phyloP scores from a whole-genome alignment of 495 filamentous ascomycete genomes.

The Acidomyces sp. region DNA sequence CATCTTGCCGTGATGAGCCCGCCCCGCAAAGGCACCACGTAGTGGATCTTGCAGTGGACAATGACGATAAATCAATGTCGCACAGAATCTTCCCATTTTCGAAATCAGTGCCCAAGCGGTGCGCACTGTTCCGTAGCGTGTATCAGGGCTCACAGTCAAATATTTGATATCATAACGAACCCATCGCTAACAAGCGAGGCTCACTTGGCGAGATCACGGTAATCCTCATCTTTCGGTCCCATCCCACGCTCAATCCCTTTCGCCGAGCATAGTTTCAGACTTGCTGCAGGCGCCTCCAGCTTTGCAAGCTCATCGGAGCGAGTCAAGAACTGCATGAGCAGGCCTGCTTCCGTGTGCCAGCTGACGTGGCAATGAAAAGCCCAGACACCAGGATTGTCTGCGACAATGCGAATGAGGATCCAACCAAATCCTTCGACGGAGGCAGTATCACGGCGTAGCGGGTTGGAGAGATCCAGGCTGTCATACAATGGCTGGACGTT shows the following conservation, averaged over 20 bases:
- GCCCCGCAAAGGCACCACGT: no score
- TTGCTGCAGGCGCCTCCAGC: conserved; percentile 35
- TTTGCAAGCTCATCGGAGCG: conserved; percentile 31
- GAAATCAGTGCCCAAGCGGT: no score
- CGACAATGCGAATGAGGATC: conserved; percentile 23
- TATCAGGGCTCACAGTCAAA: no score
- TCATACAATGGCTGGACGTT: conserved; percentile 14
- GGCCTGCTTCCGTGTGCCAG: conserved; percentile 47
- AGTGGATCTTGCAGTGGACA: no score
- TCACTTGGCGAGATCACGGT: conserved; percentile 12
- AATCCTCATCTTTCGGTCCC: conserved; percentile 33
- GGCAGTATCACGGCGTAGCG: conserved; percentile 25
- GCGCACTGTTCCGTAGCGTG: no score
- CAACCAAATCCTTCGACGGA: conserved; percentile 26
- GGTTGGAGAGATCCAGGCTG: conserved; percentile 21
- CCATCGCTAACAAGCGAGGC: no score
- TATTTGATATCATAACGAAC: no score
- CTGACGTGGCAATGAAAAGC: conserved; percentile 29
- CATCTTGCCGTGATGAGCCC: no score
- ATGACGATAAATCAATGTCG: no score
- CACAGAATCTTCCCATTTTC: no score
- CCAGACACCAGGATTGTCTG: conserved; percentile 28
- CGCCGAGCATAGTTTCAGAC: conserved; percentile 31
- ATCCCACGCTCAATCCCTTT: conserved; percentile 35
- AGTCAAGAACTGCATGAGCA: conserved; percentile 48